Evolutionary conservation across 176 grass and related monocot species (phyloP).

Genomic region (Leersia perrieri): DNA sequence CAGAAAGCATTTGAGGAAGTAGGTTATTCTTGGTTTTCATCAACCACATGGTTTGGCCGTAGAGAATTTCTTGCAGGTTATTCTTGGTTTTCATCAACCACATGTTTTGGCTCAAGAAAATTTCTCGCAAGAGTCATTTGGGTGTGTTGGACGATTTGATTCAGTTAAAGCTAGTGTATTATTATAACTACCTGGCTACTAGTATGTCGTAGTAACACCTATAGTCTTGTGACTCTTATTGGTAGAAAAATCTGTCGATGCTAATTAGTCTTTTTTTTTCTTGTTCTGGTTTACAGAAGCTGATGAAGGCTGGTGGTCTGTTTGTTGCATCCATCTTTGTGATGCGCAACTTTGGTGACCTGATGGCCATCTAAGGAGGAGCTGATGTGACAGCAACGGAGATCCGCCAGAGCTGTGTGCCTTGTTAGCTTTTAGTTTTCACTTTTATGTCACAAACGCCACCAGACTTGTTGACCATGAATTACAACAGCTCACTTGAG

Average conservation of each 20-base stretch:
- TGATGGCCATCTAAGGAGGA: slow-evolving; percentile 45
- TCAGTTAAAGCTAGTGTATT: background rate
- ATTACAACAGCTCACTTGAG: background rate
- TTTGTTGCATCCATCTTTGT: slow-evolving; percentile 57
- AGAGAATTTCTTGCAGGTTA: background rate
- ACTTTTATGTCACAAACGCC: background rate
- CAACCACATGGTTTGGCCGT: background rate
- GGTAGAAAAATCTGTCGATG: background rate
- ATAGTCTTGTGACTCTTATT: background rate
- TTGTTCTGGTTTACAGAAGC: slow-evolving; percentile 27
- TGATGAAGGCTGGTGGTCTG: slow-evolving; percentile 42
- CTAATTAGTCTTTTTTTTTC: background rate
- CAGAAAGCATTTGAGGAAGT: background rate
- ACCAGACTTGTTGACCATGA: slow-evolving; percentile 8
- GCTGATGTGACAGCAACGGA: background rate
- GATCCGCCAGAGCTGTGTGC: background rate
- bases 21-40: background rate
- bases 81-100: too few species aligned
- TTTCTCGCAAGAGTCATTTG: background rate
- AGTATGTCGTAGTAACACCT: background rate
- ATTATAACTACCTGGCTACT: background rate
- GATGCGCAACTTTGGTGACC: slow-evolving; percentile 49
- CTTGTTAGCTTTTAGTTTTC: background rate
- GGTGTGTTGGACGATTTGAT: background rate
- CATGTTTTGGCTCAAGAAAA: too few species aligned